Conservation (phyloP, 2,329 filamentous ascomycete genomes). For the Bretziella fagacearum region DNA sequence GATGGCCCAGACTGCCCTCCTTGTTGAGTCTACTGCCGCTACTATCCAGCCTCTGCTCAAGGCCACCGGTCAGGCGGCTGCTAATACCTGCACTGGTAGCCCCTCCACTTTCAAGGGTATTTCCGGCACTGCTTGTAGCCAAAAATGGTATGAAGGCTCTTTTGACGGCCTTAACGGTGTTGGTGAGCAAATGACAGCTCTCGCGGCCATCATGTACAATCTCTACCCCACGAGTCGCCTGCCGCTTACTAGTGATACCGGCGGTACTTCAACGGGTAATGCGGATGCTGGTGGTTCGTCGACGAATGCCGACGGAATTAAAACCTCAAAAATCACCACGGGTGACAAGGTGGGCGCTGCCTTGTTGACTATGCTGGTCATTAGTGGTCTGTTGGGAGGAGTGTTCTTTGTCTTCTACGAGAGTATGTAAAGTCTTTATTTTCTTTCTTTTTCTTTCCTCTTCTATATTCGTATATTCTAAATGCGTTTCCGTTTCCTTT, state of each 20-base stretch:
- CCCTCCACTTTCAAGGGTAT: constrained; percentile 32
- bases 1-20: constrained; percentile 37
- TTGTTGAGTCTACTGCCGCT: constrained; percentile 36
- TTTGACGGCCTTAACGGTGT: constrained; percentile 48
- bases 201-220: constrained; percentile 45
- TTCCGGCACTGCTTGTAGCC: constrained; percentile 47
- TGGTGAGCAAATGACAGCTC: constrained; percentile 52
- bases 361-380: constrained; percentile 35
- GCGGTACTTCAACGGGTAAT: constrained; percentile 39
- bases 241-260: constrained; percentile 36
- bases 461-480: constrained; percentile 3
- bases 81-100: constrained; percentile 32
- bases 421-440: constrained; percentile 14
- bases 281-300: constrained; percentile 25
- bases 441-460: constrained; percentile 14
- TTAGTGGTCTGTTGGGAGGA: constrained; percentile 33
- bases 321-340: constrained; percentile 26
- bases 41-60: constrained; percentile 35
- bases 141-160: constrained; percentile 36
- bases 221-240: constrained; percentile 29
- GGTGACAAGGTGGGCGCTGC: constrained; percentile 39
- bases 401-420: constrained; percentile 27
- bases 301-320: constrained; percentile 21
- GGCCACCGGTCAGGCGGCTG: constrained; percentile 35
- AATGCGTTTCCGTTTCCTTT: constrained; percentile 4